A percentile compares a stretch with the other conserved stretches of the same genome.
phyloP scores from a whole-genome alignment of 352 stramenopile species.

The Phytopythium vexans region DNA sequence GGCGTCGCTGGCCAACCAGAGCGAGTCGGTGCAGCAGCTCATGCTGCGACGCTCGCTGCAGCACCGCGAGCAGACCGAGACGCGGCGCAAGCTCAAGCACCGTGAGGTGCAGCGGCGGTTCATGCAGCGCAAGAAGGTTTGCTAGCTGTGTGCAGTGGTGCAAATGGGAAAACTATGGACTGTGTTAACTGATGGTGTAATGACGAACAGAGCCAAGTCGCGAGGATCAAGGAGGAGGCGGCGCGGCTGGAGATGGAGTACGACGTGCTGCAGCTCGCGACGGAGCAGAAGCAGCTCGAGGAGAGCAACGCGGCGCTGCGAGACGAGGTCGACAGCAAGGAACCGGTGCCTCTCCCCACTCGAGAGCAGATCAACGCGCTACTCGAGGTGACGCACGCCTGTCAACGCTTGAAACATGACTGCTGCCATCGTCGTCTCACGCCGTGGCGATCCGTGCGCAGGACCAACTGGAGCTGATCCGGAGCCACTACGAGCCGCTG shows the following conservation, averaged over 20 bases:
- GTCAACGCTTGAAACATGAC: not conserved
- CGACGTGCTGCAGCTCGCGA: constrained; percentile 15
- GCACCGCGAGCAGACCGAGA: constrained; percentile 11
- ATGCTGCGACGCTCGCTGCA: constrained; percentile 11
- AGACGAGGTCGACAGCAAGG: constrained; percentile 6
- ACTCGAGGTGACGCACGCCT: constrained; percentile 13
- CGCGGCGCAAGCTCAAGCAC: constrained; percentile 36
- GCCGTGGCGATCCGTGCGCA: not conserved
- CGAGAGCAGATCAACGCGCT: constrained; percentile 21
- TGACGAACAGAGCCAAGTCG: constrained; percentile 19
- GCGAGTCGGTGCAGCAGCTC: constrained; percentile 7
- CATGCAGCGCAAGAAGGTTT: constrained; percentile 35
- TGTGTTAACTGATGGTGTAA: too few species aligned
- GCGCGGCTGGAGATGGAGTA: constrained; percentile 25
- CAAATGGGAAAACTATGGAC: constrained; percentile 1
- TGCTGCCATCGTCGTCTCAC: too few species aligned
- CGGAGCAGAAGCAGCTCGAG: constrained; percentile 21
- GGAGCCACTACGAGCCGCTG: constrained; percentile 18
- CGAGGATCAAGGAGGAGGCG: constrained; percentile 18
- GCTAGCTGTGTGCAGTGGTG: not conserved
- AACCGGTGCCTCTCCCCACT: constrained; percentile 5
- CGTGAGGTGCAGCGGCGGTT: constrained; percentile 42
- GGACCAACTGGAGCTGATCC: constrained; percentile 27
- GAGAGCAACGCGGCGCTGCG: constrained; percentile 18
- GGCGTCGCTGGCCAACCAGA: constrained; percentile 1